Evolutionary conservation across 495 filamentous ascomycete genomes (phyloP).

Genomic region (Aspergillus olivimuriae): DNA sequence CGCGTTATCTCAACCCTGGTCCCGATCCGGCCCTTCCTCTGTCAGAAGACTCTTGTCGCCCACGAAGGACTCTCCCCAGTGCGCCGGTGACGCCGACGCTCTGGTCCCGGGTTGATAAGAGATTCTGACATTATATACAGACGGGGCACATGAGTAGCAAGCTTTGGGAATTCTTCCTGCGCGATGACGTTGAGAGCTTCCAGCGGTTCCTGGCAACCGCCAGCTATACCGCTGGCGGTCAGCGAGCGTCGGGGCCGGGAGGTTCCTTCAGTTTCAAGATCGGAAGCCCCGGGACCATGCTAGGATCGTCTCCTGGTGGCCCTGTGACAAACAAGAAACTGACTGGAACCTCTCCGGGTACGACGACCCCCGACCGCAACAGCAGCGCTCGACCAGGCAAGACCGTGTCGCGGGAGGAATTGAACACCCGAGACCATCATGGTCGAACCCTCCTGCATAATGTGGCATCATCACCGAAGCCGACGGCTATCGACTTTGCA

Average conservation of each 20-base stretch:
- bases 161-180: slow-evolving; percentile 91
- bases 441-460: slow-evolving; percentile 83
- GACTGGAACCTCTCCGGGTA: slow-evolving; percentile 24
- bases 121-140: slow-evolving; percentile 34
- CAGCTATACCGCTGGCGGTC: slow-evolving; percentile 41
- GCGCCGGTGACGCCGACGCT: slow-evolving; percentile 89
- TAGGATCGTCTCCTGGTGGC: slow-evolving; percentile 43
- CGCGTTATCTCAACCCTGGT: slow-evolving; percentile 11
- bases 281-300: slow-evolving; percentile 43
- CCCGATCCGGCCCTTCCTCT: slow-evolving; percentile 1
- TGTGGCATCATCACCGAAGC: slow-evolving; percentile 66
- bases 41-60: slow-evolving; percentile 37
- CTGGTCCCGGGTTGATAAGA: slow-evolving; percentile 58
- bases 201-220: slow-evolving; percentile 70
- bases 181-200: slow-evolving; percentile 93
- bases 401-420: slow-evolving; percentile 57
- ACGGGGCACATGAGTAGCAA: slow-evolving; percentile 83
- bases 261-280: slow-evolving; percentile 28
- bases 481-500: slow-evolving; percentile 64
- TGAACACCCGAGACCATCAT: slow-evolving; percentile 73
- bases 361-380: slow-evolving; percentile 20
- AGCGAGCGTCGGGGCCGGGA: slow-evolving; percentile 25
- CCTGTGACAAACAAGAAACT: slow-evolving; percentile 35
- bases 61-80: slow-evolving; percentile 61
- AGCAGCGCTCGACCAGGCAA: slow-evolving; percentile 11